These are phyloP conservation scores for Aspergillus japonicus DNA, from an alignment of 2,329 filamentous ascomycete genomes.

Conservation along the genomic window DNA sequence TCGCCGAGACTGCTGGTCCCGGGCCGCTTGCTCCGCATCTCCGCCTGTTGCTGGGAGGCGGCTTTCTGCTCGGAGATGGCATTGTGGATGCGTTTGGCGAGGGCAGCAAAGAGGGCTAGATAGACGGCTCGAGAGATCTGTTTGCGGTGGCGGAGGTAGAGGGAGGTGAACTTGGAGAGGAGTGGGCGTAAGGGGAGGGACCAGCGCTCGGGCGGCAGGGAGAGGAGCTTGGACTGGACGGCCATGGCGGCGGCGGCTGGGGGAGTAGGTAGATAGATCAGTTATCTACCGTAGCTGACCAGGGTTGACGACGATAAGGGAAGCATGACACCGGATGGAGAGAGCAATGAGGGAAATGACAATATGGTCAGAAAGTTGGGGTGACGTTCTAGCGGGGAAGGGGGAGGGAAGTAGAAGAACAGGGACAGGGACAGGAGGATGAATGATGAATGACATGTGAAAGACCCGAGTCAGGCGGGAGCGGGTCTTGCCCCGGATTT, in stretches of 20 bases:
- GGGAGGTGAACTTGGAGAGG: conserved; percentile 64
- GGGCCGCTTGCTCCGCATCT: conserved; percentile 54
- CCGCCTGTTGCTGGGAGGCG: conserved; percentile 67
- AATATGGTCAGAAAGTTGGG: neutral
- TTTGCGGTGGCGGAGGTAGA: conserved; percentile 78
- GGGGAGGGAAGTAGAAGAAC: neutral
- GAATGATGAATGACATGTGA: conserved; percentile 19
- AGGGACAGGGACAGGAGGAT: neutral
- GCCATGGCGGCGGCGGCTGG: conserved; percentile 57
- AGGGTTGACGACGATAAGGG: conserved; percentile 18
- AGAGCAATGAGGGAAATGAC: neutral
- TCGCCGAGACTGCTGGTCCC: conserved; percentile 41
- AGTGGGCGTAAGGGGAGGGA: conserved; percentile 56
- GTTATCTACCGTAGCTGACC: conserved; percentile 15
- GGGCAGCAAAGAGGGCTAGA: conserved; percentile 74
- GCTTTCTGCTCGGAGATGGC: conserved; percentile 92
- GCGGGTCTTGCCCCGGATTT: conserved; percentile 10
- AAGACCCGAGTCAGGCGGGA: neutral
- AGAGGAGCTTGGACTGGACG: conserved; percentile 68
- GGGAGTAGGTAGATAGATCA: neutral
- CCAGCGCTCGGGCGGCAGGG: conserved; percentile 56
- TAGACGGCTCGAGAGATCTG: conserved; percentile 82
- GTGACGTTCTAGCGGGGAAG: neutral
- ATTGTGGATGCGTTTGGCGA: conserved; percentile 84
- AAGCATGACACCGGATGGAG: conserved; percentile 19